phyloP scores from a whole-genome alignment of 768 basidiomycete genomes.

The Tylopilus vinaceipallidus region DNA sequence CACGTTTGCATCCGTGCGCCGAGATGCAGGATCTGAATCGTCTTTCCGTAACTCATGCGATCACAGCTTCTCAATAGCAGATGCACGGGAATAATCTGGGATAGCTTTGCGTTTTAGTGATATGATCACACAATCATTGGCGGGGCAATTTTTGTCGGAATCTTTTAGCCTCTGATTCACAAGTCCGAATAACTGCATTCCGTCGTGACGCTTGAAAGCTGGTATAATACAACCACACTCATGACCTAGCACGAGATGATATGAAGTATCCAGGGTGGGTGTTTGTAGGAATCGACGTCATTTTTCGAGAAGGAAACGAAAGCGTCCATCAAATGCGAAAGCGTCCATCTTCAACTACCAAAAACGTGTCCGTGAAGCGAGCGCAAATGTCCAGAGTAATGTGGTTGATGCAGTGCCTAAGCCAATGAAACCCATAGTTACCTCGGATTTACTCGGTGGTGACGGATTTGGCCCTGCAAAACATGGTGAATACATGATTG shows the following conservation, averaged over 20 bases:
- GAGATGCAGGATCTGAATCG: neutral
- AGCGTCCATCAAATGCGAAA: constrained; percentile 26
- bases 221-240: neutral
- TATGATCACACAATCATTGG: neutral
- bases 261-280: neutral
- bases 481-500: constrained; percentile 9
- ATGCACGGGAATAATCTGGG: too few relatives aligned
- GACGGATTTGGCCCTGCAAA: constrained; percentile 68
- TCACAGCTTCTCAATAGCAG: neutral
- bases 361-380: constrained; percentile 22
- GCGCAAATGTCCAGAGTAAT: constrained; percentile 14
- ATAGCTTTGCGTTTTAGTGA: neutral
- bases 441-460: constrained; percentile 56
- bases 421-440: neutral
- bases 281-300: too few relatives aligned
- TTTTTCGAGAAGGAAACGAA: neutral
- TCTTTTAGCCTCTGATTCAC: too few relatives aligned
- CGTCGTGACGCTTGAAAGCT: neutral
- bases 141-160: neutral
- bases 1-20: neutral
- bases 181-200: neutral
- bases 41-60: neutral
- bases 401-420: neutral
- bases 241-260: neutral
- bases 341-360: constrained; percentile 29